These are phyloP conservation scores for Trichoderma orchidacearum DNA, from an alignment of 495 filamentous ascomycete genomes.

Conservation along the genomic window DNA sequence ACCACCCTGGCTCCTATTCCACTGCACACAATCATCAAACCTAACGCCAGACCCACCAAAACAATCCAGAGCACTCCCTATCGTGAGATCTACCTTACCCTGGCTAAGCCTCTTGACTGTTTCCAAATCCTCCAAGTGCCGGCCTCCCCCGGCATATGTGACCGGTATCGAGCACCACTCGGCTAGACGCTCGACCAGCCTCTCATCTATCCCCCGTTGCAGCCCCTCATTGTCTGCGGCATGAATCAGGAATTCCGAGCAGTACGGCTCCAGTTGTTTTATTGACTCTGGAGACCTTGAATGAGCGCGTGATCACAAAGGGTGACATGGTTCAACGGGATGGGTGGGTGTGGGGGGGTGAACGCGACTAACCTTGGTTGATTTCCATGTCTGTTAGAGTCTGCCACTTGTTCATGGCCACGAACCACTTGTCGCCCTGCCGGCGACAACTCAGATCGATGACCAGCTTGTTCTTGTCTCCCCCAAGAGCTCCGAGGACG, in stretches of 20 bases:
- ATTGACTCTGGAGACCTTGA: slow-evolving; percentile 50
- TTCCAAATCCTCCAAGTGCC: slow-evolving; percentile 64
- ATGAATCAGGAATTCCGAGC: slow-evolving; percentile 92
- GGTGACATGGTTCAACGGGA: neutral
- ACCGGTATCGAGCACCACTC: slow-evolving; percentile 83
- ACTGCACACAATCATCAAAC: slow-evolving; percentile 76
- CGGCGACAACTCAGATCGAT: slow-evolving; percentile 86
- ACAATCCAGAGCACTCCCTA: slow-evolving; percentile 89
- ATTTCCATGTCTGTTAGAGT: slow-evolving; percentile 93
- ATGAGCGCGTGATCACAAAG: neutral
- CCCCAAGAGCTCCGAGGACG: slow-evolving; percentile 54
- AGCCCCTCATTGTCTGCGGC: slow-evolving; percentile 97
- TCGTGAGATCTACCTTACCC: slow-evolving; percentile 84
- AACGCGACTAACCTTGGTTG: slow-evolving; percentile 56
- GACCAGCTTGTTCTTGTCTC: slow-evolving; percentile 69
- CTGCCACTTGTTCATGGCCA: slow-evolving; percentile 98
- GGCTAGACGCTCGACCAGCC: slow-evolving; percentile 61
- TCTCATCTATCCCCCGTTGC: slow-evolving; percentile 78
- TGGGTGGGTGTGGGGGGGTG: too few species aligned
- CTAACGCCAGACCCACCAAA: slow-evolving; percentile 81
- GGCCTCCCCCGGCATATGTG: slow-evolving; percentile 91
- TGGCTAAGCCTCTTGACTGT: slow-evolving; percentile 60
- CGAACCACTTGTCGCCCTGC: slow-evolving; percentile 66
- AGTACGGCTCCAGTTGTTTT: slow-evolving; percentile 66
- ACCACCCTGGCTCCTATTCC: slow-evolving; percentile 51